phyloP scores from a whole-genome alignment of 371 early-diverging fungal species.

The Mucor saturninus region DNA sequence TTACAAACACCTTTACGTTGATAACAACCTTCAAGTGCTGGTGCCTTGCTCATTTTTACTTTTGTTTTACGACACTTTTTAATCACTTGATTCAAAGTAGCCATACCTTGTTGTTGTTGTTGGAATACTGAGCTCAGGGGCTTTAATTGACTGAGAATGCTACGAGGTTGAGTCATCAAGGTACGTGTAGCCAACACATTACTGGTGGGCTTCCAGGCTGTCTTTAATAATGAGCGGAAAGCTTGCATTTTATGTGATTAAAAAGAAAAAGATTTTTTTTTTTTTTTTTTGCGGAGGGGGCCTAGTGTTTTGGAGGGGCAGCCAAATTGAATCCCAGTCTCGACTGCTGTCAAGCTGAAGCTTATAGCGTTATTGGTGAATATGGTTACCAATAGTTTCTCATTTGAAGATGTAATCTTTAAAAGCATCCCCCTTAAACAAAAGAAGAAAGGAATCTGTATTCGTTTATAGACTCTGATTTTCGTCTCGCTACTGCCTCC shows the following conservation, averaged over 20 bases:
- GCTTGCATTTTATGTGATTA: conserved; percentile 26
- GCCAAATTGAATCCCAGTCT: too few species aligned
- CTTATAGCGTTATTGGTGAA: too few species aligned
- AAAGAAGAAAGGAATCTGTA: too few species aligned
- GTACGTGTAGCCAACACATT: conserved; percentile 12
- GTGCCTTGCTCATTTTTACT: conserved; percentile 72
- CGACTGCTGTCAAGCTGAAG: too few species aligned
- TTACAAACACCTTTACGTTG: conserved; percentile 94
- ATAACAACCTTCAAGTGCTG: conserved; percentile 88
- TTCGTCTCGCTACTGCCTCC: too few species aligned
- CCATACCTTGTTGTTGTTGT: conserved; percentile 63
- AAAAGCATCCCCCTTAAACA: too few species aligned
- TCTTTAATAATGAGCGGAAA: conserved; percentile 34
- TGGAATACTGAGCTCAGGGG: conserved; percentile 12
- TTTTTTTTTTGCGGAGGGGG: too few species aligned
- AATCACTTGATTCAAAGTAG: conserved; percentile 96
- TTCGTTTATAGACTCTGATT: too few species aligned
- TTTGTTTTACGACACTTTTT: conserved; percentile 82
- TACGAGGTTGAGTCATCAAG: conserved; percentile 13
- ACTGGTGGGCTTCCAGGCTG: conserved; percentile 30
- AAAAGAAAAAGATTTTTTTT: too few species aligned
- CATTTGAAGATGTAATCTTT: too few species aligned
- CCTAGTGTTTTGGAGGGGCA: too few species aligned
- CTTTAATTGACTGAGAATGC: conserved; percentile 30
- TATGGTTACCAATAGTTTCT: too few species aligned